Evolutionary conservation across 208 protist species (phyloP).

Genomic region (Hexamita inflata): DNA sequence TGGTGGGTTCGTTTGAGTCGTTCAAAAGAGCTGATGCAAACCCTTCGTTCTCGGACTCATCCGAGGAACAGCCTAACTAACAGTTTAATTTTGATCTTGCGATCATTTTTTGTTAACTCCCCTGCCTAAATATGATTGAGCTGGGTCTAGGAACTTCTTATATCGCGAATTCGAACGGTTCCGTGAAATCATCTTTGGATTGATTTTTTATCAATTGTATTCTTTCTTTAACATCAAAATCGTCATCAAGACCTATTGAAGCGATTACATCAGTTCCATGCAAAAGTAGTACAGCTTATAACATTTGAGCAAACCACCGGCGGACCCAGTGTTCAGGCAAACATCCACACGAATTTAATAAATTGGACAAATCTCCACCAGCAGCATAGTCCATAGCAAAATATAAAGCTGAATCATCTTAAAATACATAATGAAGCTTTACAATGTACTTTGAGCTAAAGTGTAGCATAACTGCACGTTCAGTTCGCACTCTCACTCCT

Average conservation of each 20-base stretch:
- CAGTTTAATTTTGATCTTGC: neutral
- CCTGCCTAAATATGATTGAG: neutral
- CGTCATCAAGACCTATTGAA: neutral
- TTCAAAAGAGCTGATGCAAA: too few species aligned
- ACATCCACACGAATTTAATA: neutral
- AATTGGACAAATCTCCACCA: neutral
- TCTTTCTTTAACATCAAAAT: too few species aligned
- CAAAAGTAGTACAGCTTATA: neutral
- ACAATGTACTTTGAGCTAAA: neutral
- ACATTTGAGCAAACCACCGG: neutral
- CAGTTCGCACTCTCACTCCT: neutral
- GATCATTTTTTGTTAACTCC: neutral
- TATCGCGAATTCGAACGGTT: too few species aligned
- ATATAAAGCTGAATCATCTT: neutral
- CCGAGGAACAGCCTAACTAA: too few species aligned
- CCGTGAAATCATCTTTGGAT: too few species aligned
- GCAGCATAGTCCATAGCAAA: neutral
- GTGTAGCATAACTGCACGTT: neutral
- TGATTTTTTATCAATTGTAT: too few species aligned
- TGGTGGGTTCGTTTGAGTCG: too few species aligned
- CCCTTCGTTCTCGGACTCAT: too few species aligned
- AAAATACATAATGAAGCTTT: neutral
- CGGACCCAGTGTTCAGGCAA: neutral
- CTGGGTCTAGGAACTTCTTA: too few species aligned
- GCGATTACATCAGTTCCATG: neutral